Conservation (phyloP, 2,329 filamentous ascomycete species). For the Penicillium brasilianum region DNA sequence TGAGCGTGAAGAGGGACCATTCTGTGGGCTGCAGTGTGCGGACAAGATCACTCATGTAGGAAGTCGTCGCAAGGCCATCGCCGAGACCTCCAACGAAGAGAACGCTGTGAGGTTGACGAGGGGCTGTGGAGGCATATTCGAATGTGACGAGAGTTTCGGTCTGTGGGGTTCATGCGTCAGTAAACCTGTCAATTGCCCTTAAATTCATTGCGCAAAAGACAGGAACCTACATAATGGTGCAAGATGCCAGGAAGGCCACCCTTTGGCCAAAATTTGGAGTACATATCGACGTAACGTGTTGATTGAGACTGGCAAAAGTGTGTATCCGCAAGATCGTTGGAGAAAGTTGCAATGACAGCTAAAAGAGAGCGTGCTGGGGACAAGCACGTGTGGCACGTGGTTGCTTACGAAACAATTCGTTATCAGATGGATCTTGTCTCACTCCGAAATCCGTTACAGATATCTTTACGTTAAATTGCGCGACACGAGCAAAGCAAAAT, state of each 20-base stretch:
- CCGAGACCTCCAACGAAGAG: constrained; percentile 64
- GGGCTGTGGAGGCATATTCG: constrained; percentile 41
- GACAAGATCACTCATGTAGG: constrained; percentile 59
- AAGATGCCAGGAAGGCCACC: constrained; percentile 43
- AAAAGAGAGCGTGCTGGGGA: neutral
- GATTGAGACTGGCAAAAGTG: neutral
- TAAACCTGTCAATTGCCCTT: neutral
- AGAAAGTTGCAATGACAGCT: neutral
- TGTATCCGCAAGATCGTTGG: neutral
- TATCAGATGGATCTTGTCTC: constrained; percentile 4
- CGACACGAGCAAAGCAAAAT: neutral
- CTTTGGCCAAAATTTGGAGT: constrained; percentile 45
- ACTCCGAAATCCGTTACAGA: neutral
- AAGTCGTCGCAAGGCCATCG: constrained; percentile 61
- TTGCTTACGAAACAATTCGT: constrained; percentile 1
- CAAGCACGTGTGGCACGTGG: neutral
- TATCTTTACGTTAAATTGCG: neutral
- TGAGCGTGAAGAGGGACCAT: constrained; percentile 61
- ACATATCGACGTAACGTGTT: constrained; percentile 27
- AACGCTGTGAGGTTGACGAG: constrained; percentile 53
- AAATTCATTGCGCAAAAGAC: neutral
- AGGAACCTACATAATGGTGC: constrained; percentile 42
- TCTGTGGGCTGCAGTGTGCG: constrained; percentile 50
- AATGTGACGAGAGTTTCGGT: constrained; percentile 47
- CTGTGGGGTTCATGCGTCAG: constrained; percentile 16